These are phyloP conservation scores for Lolium perenne DNA, from an alignment of 176 grass and related monocot species.

Conservation along the genomic window DNA sequence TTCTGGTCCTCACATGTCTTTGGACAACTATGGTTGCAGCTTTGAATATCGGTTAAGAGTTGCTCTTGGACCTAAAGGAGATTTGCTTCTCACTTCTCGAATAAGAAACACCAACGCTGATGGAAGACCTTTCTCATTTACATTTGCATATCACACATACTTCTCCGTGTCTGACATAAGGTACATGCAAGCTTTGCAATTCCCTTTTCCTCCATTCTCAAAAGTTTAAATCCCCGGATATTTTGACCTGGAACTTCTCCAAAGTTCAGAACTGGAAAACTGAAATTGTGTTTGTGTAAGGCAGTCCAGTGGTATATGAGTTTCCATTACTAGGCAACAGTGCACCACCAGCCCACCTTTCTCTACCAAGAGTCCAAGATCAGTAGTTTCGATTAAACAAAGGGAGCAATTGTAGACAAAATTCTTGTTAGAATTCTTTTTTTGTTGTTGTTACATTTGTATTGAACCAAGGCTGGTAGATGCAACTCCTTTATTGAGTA, in stretches of 20 bases:
- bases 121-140: constrained; percentile 82
- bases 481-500: constrained; percentile 2
- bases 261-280: neutral
- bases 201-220: constrained; percentile 33
- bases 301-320: constrained; percentile 23
- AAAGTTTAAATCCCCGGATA: neutral
- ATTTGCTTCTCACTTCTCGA: constrained; percentile 78
- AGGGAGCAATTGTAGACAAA: neutral
- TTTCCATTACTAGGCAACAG: neutral
- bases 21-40: constrained; percentile 43
- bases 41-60: constrained; percentile 85
- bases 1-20: constrained; percentile 14
- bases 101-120: constrained; percentile 83
- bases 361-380: neutral
- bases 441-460: neutral
- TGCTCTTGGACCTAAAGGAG: constrained; percentile 75
- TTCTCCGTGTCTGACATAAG: constrained; percentile 82
- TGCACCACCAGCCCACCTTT: constrained; percentile 5
- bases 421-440: constrained; percentile 3
- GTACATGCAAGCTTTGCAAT: constrained; percentile 8
- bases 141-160: constrained; percentile 87
- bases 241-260: constrained; percentile 30
- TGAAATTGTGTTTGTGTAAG: constrained; percentile 5
- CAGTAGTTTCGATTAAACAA: constrained; percentile 3
- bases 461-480: neutral